Evolutionary conservation across 2,329 filamentous ascomycete genomes (phyloP).

Genomic region (Pseudogymnoascus sp.): DNA sequence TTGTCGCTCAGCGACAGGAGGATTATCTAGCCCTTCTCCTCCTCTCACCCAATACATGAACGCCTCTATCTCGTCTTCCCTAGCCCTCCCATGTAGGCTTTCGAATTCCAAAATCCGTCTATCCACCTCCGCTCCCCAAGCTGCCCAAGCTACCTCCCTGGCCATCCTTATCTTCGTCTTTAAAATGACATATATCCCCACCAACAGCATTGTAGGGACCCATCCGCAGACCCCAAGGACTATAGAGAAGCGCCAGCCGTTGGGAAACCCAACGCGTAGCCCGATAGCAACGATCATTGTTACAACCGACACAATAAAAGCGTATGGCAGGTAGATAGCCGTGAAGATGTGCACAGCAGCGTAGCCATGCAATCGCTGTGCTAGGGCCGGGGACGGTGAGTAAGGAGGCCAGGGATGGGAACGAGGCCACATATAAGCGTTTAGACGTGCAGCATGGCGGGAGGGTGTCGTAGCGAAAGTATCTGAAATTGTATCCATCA

Average conservation of each 20-base stretch:
- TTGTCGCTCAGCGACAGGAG: not conserved
- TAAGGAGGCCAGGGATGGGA: not conserved
- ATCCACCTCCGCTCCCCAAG: not conserved
- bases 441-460: not conserved
- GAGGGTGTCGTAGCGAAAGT: not conserved
- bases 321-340: not conserved
- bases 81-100: not conserved
- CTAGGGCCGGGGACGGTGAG: not conserved
- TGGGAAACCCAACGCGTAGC: not conserved
- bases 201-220: not conserved
- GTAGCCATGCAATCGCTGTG: not conserved
- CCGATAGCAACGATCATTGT: slow-evolving; percentile 5
- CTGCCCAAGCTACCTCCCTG: not conserved
- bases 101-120: slow-evolving; percentile 3
- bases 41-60: not conserved
- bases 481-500: not conserved
- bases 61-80: not conserved
- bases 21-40: not conserved
- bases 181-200: not conserved
- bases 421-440: not conserved
- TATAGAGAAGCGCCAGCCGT: not conserved
- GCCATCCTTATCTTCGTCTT: not conserved
- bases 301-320: not conserved
- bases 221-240: not conserved
- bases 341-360: not conserved